These are phyloP conservation scores for Mortierella hygrophila DNA, from an alignment of 192 early-diverging fungal genomes.

Conservation along the genomic window DNA sequence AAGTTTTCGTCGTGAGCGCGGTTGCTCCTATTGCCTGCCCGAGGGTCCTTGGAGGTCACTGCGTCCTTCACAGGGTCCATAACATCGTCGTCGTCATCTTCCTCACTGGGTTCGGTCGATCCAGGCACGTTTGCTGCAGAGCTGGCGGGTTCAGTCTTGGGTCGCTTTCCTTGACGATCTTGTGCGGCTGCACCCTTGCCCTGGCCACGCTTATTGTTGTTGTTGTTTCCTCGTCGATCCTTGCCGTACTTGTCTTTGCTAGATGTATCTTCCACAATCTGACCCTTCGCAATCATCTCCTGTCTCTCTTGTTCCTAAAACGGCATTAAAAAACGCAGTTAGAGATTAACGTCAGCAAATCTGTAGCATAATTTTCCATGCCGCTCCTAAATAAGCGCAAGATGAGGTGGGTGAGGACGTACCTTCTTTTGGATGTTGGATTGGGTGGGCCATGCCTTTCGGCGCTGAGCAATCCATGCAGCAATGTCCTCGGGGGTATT, in stretches of 20 bases:
- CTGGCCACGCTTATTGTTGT: slow-evolving; percentile 8
- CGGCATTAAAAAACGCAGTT: background rate
- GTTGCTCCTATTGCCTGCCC: slow-evolving; percentile 2
- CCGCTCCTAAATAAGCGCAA: background rate
- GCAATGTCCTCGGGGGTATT: slow-evolving; percentile 56
- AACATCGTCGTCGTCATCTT: slow-evolving; percentile 43
- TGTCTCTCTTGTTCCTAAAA: slow-evolving; percentile 43
- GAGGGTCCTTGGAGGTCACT: slow-evolving; percentile 63
- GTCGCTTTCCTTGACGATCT: background rate
- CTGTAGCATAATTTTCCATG: background rate
- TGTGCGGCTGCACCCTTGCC: background rate
- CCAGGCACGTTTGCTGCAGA: background rate
- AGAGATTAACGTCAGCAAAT: background rate
- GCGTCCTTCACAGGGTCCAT: slow-evolving; percentile 66
- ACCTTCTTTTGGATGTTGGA: slow-evolving; percentile 52
- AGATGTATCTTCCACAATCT: slow-evolving; percentile 30
- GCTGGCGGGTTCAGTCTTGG: background rate
- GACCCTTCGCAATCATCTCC: slow-evolving; percentile 54
- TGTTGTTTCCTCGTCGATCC: slow-evolving; percentile 28
- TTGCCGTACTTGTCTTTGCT: background rate
- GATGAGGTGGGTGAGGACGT: background rate
- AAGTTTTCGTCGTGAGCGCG: background rate
- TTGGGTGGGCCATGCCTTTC: slow-evolving; percentile 46
- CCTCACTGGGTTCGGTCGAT: slow-evolving; percentile 7
- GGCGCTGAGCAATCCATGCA: slow-evolving; percentile 46